Evolutionary conservation across 2,329 filamentous ascomycete genomes (phyloP).

Genomic region (Exophiala mesophila): DNA sequence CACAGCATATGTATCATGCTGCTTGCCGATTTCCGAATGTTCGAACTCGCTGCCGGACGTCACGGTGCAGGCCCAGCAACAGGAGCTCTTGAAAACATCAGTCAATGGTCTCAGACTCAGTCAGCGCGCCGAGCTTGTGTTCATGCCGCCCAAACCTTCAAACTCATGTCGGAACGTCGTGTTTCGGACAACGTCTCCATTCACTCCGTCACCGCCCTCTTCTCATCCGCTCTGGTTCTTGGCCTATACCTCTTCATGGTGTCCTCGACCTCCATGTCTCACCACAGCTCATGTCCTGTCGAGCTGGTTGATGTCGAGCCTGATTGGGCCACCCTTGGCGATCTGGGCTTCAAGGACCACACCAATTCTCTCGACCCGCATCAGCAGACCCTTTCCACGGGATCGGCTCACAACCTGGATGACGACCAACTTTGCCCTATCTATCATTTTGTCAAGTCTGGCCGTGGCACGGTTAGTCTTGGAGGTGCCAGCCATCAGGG

Average conservation of each 20-base stretch:
- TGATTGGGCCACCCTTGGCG: constrained; percentile 43
- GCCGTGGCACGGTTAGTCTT: constrained; percentile 45
- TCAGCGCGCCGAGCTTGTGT: constrained; percentile 47
- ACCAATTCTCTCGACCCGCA: neutral
- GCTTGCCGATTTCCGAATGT: constrained; percentile 49
- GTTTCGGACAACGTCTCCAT: constrained; percentile 50
- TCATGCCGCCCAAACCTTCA: constrained; percentile 51
- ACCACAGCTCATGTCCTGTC: constrained; percentile 31
- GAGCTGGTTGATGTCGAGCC: constrained; percentile 46
- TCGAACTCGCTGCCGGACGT: constrained; percentile 50
- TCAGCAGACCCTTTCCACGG: constrained; percentile 29
- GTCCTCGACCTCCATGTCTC: constrained; percentile 25
- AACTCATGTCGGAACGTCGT: constrained; percentile 47
- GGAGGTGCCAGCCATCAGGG: constrained; percentile 45
- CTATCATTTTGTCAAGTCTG: constrained; percentile 44
- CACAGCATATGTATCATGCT: constrained; percentile 51
- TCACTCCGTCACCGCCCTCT: constrained; percentile 47
- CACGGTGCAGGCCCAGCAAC: constrained; percentile 44
- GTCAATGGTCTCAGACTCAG: constrained; percentile 47
- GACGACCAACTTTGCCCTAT: constrained; percentile 15
- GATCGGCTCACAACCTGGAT: constrained; percentile 37
- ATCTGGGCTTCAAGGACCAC: constrained; percentile 19
- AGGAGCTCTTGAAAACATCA: constrained; percentile 48
- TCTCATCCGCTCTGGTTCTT: constrained; percentile 48
- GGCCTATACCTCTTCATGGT: constrained; percentile 51